Percentiles rank a stretch among this genome's conserved stretches.
Conservation (phyloP, 2,329 filamentous ascomycete genomes). For the Cladophialophora exuberans region DNA sequence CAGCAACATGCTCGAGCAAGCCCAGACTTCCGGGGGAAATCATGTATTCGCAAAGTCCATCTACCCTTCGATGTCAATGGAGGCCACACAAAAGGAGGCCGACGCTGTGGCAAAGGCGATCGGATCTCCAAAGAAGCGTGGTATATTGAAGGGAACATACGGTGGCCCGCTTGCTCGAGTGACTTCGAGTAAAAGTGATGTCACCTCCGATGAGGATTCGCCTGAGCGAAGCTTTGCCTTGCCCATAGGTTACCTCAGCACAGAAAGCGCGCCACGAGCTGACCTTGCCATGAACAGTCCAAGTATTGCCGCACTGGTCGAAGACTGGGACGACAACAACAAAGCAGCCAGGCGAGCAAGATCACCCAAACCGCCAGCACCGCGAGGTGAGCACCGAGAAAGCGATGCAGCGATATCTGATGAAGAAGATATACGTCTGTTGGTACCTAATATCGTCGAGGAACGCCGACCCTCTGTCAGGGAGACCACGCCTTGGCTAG, state of each 20-base stretch:
- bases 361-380: constrained; percentile 10
- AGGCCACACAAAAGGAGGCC: constrained; percentile 52
- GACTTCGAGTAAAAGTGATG: constrained; percentile 26
- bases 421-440: constrained; percentile 20
- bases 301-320: constrained; percentile 30
- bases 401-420: constrained; percentile 23
- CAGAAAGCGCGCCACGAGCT: constrained; percentile 28
- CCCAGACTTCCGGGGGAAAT: constrained; percentile 54
- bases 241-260: constrained; percentile 32
- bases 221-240: constrained; percentile 29
- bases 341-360: constrained; percentile 2
- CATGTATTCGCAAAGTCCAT: constrained; percentile 53
- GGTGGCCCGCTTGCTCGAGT: constrained; percentile 30
- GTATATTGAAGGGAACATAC: constrained; percentile 31
- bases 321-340: constrained; percentile 26
- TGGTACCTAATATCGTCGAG: constrained; percentile 25
- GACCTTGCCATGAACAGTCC: constrained; percentile 33
- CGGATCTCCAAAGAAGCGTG: constrained; percentile 42
- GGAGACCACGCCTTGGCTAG: constrained; percentile 30
- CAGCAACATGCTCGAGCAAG: constrained; percentile 73
- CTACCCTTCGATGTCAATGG: constrained; percentile 21
- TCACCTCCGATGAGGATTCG: constrained; percentile 30
- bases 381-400: constrained; percentile 18
- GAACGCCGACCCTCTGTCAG: constrained; percentile 27
- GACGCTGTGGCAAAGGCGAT: constrained; percentile 55